Conservation (phyloP, 2,329 filamentous ascomycete genomes). For the Exophiala lecanii-corni region DNA sequence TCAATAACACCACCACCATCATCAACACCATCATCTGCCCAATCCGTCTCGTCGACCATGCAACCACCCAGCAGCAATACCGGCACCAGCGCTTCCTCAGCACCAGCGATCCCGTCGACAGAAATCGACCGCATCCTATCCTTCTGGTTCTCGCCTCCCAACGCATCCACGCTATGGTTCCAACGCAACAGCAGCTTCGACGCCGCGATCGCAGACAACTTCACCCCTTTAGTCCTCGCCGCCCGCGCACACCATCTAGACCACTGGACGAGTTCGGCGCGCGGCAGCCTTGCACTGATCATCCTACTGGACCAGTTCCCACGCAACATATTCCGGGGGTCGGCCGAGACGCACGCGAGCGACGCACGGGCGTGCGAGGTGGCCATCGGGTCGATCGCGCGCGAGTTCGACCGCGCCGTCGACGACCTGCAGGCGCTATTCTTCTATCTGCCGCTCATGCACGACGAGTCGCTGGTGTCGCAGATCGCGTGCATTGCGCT, state of each 20-base stretch:
- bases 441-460: constrained; percentile 35
- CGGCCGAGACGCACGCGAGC: constrained; percentile 30
- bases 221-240: constrained; percentile 21
- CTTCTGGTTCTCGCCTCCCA: constrained; percentile 29
- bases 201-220: constrained; percentile 21
- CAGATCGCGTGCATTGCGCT: constrained; percentile 30
- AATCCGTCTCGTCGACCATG: not conserved
- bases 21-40: not conserved
- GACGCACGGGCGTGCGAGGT: constrained; percentile 30
- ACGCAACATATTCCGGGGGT: constrained; percentile 35
- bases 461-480: constrained; percentile 32
- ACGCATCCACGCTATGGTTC: constrained; percentile 23
- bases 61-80: no score
- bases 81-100: no score
- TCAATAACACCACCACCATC: constrained; percentile 5
- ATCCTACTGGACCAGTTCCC: constrained; percentile 39
- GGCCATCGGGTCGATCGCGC: constrained; percentile 28
- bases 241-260: constrained; percentile 25
- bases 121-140: constrained; percentile 23
- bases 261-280: constrained; percentile 15
- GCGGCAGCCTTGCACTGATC: constrained; percentile 33
- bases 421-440: constrained; percentile 21
- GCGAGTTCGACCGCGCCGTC: constrained; percentile 29
- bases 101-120: no score
- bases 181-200: constrained; percentile 16